phyloP scores from a whole-genome alignment of 352 stramenopile species.

The Pythium folliculosum region DNA sequence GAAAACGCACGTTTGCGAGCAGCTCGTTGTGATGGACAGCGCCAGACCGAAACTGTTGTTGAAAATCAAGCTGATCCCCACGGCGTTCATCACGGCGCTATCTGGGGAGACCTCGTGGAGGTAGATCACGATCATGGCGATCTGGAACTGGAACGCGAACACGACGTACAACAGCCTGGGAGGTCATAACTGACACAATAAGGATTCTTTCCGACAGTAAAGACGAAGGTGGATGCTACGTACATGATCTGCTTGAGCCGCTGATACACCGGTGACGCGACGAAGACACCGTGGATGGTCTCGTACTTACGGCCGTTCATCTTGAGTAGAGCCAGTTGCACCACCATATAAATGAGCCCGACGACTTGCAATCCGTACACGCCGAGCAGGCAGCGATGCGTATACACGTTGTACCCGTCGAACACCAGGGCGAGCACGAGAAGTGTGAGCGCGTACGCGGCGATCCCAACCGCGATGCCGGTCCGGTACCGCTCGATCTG shows the following conservation, averaged over 20 bases:
- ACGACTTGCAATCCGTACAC: constrained; percentile 55
- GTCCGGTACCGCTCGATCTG: constrained; percentile 44
- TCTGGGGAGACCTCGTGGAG: constrained; percentile 1
- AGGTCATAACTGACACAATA: background rate
- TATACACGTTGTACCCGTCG: constrained; percentile 52
- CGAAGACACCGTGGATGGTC: constrained; percentile 63
- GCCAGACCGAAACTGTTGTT: constrained; percentile 15
- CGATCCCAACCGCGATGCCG: constrained; percentile 29
- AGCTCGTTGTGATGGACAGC: constrained; percentile 21
- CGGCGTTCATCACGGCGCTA: background rate
- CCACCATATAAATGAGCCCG: constrained; percentile 57
- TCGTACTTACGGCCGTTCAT: constrained; percentile 57
- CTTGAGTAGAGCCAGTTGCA: constrained; percentile 47
- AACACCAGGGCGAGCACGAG: constrained; percentile 34
- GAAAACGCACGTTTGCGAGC: constrained; percentile 22
- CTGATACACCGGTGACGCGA: constrained; percentile 63
- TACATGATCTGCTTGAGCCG: constrained; percentile 76
- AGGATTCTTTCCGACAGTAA: too few species aligned
- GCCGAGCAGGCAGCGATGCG: constrained; percentile 38
- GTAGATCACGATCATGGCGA: constrained; percentile 23
- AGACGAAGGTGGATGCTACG: too few species aligned
- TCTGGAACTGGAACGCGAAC: constrained; percentile 62
- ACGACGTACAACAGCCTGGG: constrained; percentile 57
- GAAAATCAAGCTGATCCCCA: constrained; percentile 15
- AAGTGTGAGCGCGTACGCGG: constrained; percentile 35